These are phyloP conservation scores for Tylopilus orsonianus DNA, from an alignment of 1,284 basidiomycete genomes.

Conservation along the genomic window DNA sequence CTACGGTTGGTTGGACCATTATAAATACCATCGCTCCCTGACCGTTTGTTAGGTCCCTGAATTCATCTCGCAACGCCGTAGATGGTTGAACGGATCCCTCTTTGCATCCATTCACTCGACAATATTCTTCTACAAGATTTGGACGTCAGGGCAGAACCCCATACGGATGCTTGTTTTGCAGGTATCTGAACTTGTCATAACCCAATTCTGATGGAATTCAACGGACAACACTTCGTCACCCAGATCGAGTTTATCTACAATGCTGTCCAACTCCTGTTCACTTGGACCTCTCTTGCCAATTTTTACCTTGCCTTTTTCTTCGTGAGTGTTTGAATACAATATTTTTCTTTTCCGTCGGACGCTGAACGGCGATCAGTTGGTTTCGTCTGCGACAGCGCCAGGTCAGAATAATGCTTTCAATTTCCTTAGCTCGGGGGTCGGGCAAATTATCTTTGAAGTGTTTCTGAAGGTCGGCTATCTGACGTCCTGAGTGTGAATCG, in stretches of 20 bases:
- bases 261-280: slow-evolving; percentile 74
- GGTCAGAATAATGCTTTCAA: slow-evolving; percentile 70
- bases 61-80: slow-evolving; percentile 87
- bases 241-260: slow-evolving; percentile 84
- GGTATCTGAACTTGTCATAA: slow-evolving; percentile 33
- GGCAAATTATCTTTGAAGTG: slow-evolving; percentile 74
- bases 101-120: slow-evolving; percentile 88
- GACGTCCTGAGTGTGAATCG: not conserved
- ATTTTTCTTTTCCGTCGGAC: slow-evolving; percentile 5
- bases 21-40: not conserved
- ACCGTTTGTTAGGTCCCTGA: slow-evolving; percentile 58
- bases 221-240: not conserved
- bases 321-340: slow-evolving; percentile 41
- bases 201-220: slow-evolving; percentile 2
- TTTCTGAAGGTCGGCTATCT: slow-evolving; percentile 63
- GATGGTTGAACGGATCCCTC: slow-evolving; percentile 88
- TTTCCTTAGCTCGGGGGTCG: slow-evolving; percentile 70
- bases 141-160: slow-evolving; percentile 88
- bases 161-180: slow-evolving; percentile 83
- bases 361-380: slow-evolving; percentile 46
- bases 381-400: slow-evolving; percentile 70
- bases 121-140: slow-evolving; percentile 81
- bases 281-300: slow-evolving; percentile 82
- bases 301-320: slow-evolving; percentile 86
- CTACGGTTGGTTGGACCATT: slow-evolving; percentile 45